Conservation (phyloP, 2,329 filamentous ascomycete genomes). For the Nemania sp. region DNA sequence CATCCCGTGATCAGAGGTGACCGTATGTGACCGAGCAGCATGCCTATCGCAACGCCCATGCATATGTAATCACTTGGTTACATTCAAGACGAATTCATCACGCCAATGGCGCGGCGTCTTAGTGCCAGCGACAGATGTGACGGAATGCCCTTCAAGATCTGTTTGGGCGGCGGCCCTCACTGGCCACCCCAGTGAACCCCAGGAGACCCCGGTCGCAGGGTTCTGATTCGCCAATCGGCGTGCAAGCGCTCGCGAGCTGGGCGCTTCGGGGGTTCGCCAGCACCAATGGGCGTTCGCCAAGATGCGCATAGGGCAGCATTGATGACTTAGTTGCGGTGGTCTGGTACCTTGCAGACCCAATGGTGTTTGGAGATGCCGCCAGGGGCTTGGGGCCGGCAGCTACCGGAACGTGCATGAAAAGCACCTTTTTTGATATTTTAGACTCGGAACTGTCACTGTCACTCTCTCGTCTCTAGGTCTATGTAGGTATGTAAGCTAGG, state of each 20-base stretch:
- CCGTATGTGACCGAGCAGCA: no score
- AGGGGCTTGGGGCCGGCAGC: constrained; percentile 20
- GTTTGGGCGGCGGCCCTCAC: constrained; percentile 26
- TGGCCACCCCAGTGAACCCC: no score
- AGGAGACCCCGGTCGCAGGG: constrained; percentile 24
- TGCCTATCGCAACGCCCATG: neutral
- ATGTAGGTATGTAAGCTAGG: no score
- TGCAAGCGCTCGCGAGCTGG: constrained; percentile 27
- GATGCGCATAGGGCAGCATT: constrained; percentile 30
- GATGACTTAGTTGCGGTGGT: constrained; percentile 29
- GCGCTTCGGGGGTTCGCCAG: constrained; percentile 30
- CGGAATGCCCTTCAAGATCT: constrained; percentile 20
- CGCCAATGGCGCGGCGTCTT: constrained; percentile 9
- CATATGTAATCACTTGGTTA: neutral
- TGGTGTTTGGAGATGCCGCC: constrained; percentile 13
- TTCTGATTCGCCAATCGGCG: constrained; percentile 26
- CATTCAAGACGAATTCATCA: constrained; percentile 19
- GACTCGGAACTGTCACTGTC: constrained; percentile 18
- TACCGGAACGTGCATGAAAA: constrained; percentile 30
- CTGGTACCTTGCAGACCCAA: constrained; percentile 28
- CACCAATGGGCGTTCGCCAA: constrained; percentile 29
- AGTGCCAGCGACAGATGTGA: constrained; percentile 34
- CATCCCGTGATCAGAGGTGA: neutral
- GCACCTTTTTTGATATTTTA: constrained; percentile 16
- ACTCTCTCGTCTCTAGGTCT: neutral